These are phyloP conservation scores for Arthrobotrys pseudoclavata DNA, from an alignment of 2,329 filamentous ascomycete genomes.

Conservation along the genomic window DNA sequence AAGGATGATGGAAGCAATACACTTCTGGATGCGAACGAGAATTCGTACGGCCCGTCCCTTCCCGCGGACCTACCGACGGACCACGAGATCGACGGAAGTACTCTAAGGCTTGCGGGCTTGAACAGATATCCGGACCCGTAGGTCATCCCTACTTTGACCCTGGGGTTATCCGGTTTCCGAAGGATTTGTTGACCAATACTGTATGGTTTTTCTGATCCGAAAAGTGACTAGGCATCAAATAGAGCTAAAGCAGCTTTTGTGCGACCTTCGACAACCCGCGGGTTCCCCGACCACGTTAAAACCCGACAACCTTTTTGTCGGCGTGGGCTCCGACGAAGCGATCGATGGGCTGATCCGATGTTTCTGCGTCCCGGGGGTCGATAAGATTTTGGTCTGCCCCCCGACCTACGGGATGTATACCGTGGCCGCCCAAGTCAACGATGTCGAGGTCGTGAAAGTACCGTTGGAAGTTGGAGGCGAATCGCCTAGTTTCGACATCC, in stretches of 20 bases:
- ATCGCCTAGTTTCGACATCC: conserved; percentile 78
- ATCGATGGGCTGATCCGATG: conserved; percentile 94
- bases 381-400: conserved; percentile 93
- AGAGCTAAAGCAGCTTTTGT: conserved; percentile 87
- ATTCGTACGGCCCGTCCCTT: conserved; percentile 89
- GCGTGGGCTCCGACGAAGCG: conserved; percentile 95
- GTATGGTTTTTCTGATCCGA: conserved; percentile 64
- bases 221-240: conserved; percentile 75
- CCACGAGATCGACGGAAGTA: conserved; percentile 66
- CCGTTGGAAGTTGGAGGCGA: conserved; percentile 70
- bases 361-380: conserved; percentile 88
- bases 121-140: conserved; percentile 94
- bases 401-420: conserved; percentile 99
- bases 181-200: neutral
- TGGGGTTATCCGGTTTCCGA: neutral
- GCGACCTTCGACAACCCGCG: conserved; percentile 79
- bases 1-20: conserved; percentile 97
- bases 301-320: conserved; percentile 90
- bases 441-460: conserved; percentile 87
- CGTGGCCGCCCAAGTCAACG: conserved; percentile 94
- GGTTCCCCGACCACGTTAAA: conserved; percentile 73
- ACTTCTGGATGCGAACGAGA: conserved; percentile 97
- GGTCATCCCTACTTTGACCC: conserved; percentile 57
- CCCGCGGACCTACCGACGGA: conserved; percentile 68
- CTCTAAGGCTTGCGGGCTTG: conserved; percentile 81